phyloP scores from a whole-genome alignment of 495 filamentous ascomycete genomes.

The Cairneyella variabilis region DNA sequence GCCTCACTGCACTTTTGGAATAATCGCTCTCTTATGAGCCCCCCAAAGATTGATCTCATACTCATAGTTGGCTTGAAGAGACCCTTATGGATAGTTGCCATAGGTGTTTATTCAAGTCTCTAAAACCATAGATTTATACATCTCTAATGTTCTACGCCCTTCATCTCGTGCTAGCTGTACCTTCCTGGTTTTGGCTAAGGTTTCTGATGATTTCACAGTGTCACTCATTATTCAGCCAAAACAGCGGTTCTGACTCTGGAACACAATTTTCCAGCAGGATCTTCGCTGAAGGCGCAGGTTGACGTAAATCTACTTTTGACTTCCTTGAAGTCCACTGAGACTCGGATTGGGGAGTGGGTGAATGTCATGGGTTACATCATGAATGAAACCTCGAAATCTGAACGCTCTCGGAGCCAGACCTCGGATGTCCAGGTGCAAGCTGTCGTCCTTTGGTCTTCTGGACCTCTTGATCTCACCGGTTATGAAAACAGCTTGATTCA shows the following conservation, averaged over 20 bases:
- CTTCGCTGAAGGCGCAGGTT: constrained; percentile 48
- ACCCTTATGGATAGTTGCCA: too few species aligned
- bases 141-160: too few species aligned
- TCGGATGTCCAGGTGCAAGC: constrained; percentile 49
- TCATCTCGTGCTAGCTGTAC: too few species aligned
- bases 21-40: too few species aligned
- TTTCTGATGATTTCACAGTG: constrained; percentile 55
- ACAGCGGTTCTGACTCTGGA: constrained; percentile 60
- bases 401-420: background rate
- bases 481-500: constrained; percentile 50
- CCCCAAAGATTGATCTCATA: too few species aligned
- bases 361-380: constrained; percentile 82
- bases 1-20: background rate
- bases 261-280: constrained; percentile 56
- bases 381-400: constrained; percentile 20
- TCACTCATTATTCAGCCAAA: constrained; percentile 59
- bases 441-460: constrained; percentile 62
- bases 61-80: too few species aligned
- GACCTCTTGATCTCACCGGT: constrained; percentile 54
- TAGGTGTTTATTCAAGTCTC: too few species aligned
- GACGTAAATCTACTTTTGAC: constrained; percentile 69
- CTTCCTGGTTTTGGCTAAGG: too few species aligned
- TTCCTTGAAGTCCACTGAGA: constrained; percentile 57
- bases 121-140: too few species aligned
- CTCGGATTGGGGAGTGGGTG: constrained; percentile 79